Evolutionary conservation across 1,284 basidiomycete genomes (phyloP), one percentile per base, ranked within the genome.

Genomic region (Athelia sp.): DNA sequence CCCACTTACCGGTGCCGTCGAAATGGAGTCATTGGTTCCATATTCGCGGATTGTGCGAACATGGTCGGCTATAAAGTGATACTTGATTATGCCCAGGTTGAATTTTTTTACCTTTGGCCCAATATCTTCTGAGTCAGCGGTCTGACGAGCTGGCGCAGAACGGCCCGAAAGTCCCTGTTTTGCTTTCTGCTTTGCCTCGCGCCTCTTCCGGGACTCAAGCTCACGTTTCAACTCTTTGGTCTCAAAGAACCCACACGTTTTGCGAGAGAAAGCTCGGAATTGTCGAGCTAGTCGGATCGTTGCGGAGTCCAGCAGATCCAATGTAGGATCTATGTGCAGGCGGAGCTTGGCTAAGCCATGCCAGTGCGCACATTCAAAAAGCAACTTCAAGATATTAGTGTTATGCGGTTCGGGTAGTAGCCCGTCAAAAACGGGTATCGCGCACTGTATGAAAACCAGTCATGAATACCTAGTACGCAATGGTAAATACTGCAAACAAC

Each of bases 41-140:
- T 38, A 50, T 8, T 21, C 17, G 31, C 31, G 17, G 31, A 52
- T 52, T 3, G 18, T 24, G 10, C 19, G 19, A 6, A 36, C 22
- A 51, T 52, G 50, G 32, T 52, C 49, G 1, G 49, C 49, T 17
- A 50, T 32, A 10, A 45, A 14, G 11, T 52, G 51, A 18, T 50
- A 24, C 32, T 52, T 52, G 44, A 43, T 50, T 3, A 32, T 52
- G n/a, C 47, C 26, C 11, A 52, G 44, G 22, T 52, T 52, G 19
- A 52, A 47, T 4, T 22, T 50, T 34, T 34, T 34, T 11, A n/a
- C n/a, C 11, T n/a, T 11, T 34, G 11, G 32, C 32, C 32, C 32
- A 34, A n/a, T n/a, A n/a, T n/a, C 11, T 34, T 34, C n/a, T 34
- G 32, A 34, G 32, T 34, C 32, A 34, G 32, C 32, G 32, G n/a